Evolutionary conservation across 106 monocot genomes (phyloP).

Genomic region (Allium fistulosum): DNA sequence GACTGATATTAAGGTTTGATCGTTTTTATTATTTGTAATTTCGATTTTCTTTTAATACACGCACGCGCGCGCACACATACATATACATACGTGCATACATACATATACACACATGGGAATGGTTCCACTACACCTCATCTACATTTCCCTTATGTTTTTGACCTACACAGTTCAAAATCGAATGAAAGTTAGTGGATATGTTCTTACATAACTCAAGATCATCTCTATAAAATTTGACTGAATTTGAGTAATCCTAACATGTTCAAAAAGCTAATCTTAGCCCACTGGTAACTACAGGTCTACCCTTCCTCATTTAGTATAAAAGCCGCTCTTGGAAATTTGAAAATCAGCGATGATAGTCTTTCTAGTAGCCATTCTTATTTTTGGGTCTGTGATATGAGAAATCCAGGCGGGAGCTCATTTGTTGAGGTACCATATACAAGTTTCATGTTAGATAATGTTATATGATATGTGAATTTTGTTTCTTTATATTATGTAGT

Average conservation of each 20-base stretch:
- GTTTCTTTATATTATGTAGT: neutral
- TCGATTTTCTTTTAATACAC: neutral
- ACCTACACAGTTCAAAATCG: no score
- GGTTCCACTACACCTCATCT: no score
- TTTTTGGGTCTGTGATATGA: conserved; percentile 96
- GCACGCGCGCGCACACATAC: no score
- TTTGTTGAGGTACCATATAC: conserved; percentile 83
- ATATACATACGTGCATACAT: no score
- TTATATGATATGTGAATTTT: neutral
- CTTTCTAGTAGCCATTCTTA: conserved; percentile 70
- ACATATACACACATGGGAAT: no score
- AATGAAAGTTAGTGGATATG: no score
- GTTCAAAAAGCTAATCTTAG: neutral
- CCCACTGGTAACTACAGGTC: conserved; percentile 37
- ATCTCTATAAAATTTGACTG: no score
- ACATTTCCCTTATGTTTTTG: no score
- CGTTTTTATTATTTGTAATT: neutral
- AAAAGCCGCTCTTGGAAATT: conserved; percentile 95
- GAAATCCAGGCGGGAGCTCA: conserved; percentile 90
- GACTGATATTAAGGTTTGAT: conserved; percentile 80
- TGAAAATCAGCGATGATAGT: conserved; percentile 98
- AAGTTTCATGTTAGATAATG: conserved; percentile 4
- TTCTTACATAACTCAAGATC: no score
- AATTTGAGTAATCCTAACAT: no score
- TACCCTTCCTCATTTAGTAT: conserved; percentile 92